Evolutionary conservation across 2,329 filamentous ascomycete species (phyloP).

Genomic region (Colletotrichum nymphaeae): DNA sequence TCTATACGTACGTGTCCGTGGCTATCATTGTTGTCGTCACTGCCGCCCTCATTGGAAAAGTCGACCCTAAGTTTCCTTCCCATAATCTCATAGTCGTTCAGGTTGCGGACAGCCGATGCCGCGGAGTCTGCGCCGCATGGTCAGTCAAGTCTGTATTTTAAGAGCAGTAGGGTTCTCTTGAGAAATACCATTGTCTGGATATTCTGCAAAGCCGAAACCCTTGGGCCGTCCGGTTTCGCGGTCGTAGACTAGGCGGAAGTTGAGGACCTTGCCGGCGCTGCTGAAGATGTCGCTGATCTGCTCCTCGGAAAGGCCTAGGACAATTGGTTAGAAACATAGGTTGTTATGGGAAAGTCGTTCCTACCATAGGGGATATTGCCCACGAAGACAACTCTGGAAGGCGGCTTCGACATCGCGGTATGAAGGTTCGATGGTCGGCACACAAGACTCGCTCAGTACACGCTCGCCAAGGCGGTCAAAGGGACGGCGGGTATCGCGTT

Average conservation of each 20-base stretch:
- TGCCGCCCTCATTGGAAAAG: slow-evolving; percentile 92
- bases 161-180: background rate
- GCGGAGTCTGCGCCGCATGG: slow-evolving; percentile 71
- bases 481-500: background rate
- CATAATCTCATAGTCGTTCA: slow-evolving; percentile 96
- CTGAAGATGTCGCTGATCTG: slow-evolving; percentile 95
- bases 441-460: background rate
- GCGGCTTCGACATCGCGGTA: slow-evolving; percentile 77
- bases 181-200: slow-evolving; percentile 81
- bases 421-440: background rate
- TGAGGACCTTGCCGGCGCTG: slow-evolving; percentile 88
- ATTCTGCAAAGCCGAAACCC: slow-evolving; percentile 97
- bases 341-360: slow-evolving; percentile 25
- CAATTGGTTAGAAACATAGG: background rate
- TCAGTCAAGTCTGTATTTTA: background rate
- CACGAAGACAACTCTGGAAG: slow-evolving; percentile 84
- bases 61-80: slow-evolving; percentile 94
- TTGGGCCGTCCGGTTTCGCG: slow-evolving; percentile 94
- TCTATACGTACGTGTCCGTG: slow-evolving; percentile 33
- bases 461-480: background rate
- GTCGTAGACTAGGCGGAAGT: slow-evolving; percentile 94
- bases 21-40: slow-evolving; percentile 70
- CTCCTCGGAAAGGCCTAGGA: slow-evolving; percentile 89
- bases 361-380: slow-evolving; percentile 87
- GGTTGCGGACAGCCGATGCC: slow-evolving; percentile 91